Evolutionary conservation across 192 early-diverging fungal genomes (phyloP).

Genomic region (Rhizophlyctis rosea): DNA sequence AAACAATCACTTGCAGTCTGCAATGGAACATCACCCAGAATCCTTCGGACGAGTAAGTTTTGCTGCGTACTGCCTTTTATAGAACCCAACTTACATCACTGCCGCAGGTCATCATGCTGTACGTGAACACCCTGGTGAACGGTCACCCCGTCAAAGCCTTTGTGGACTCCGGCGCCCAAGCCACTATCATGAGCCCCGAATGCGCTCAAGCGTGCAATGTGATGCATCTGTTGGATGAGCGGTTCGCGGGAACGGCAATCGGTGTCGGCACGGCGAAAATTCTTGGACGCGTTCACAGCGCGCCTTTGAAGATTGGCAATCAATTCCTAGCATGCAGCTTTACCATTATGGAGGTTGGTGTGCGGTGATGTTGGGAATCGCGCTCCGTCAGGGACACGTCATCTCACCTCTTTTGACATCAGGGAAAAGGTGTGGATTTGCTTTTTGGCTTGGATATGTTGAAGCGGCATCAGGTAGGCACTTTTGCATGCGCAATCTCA

Average conservation of each 20-base stretch:
- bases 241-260: slow-evolving; percentile 84
- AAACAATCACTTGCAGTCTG: slow-evolving; percentile 43
- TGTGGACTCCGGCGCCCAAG: slow-evolving; percentile 96
- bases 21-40: slow-evolving; percentile 94
- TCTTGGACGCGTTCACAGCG: slow-evolving; percentile 88
- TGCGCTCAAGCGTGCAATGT: slow-evolving; percentile 65
- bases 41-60: slow-evolving; percentile 74
- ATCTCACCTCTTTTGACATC: not conserved
- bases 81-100: not conserved
- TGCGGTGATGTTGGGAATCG: not conserved
- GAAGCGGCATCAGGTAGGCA: slow-evolving; percentile 71
- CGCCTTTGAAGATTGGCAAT: slow-evolving; percentile 77
- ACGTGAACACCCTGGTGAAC: slow-evolving; percentile 87
- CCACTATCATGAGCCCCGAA: slow-evolving; percentile 77
- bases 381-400: not conserved
- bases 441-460: slow-evolving; percentile 97
- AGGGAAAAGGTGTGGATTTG: slow-evolving; percentile 81
- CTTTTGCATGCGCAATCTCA: not conserved
- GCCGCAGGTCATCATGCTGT: slow-evolving; percentile 77
- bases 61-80: not conserved
- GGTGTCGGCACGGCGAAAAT: slow-evolving; percentile 98
- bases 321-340: slow-evolving; percentile 84
- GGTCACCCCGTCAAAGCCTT: slow-evolving; percentile 85
- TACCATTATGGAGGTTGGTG: slow-evolving; percentile 76
- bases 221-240: slow-evolving; percentile 83